Conservation (phyloP, 768 basidiomycete species). For the Termitomyces sp. region DNA sequence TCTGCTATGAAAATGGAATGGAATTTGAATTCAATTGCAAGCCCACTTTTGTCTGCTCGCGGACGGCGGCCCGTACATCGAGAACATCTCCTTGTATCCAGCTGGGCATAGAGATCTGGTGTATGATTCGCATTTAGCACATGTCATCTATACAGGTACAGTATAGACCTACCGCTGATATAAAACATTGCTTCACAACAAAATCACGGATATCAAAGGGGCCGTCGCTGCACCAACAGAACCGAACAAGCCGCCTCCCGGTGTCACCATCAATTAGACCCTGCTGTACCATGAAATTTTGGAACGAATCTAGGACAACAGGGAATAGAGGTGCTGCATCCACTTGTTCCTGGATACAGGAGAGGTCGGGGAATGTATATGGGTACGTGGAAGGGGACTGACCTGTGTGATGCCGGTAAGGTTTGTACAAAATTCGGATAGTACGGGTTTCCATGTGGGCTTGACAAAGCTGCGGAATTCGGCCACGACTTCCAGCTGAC, state of each 20-base stretch:
- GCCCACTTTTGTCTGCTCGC: slow-evolving; percentile 23
- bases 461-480: slow-evolving; percentile 88
- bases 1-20: not conserved
- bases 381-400: slow-evolving; percentile 21
- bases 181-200: slow-evolving; percentile 86
- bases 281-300: slow-evolving; percentile 67
- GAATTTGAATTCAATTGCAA: slow-evolving; percentile 1
- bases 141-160: too few relatives aligned
- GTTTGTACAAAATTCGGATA: slow-evolving; percentile 81
- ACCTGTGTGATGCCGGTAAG: slow-evolving; percentile 96
- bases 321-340: slow-evolving; percentile 76
- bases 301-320: slow-evolving; percentile 61
- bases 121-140: slow-evolving; percentile 6
- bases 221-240: slow-evolving; percentile 84
- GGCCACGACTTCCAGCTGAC: slow-evolving; percentile 64
- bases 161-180: slow-evolving; percentile 60
- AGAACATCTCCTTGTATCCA: slow-evolving; percentile 77
- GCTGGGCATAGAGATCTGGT: slow-evolving; percentile 61
- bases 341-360: slow-evolving; percentile 63
- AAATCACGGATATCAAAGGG: slow-evolving; percentile 85
- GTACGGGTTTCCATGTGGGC: slow-evolving; percentile 81
- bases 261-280: slow-evolving; percentile 63
- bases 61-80: slow-evolving; percentile 67
- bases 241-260: slow-evolving; percentile 56
- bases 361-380: slow-evolving; percentile 3